Evolutionary conservation across 805 yeast genomes (phyloP).

Genomic region (Candida oleophila): DNA sequence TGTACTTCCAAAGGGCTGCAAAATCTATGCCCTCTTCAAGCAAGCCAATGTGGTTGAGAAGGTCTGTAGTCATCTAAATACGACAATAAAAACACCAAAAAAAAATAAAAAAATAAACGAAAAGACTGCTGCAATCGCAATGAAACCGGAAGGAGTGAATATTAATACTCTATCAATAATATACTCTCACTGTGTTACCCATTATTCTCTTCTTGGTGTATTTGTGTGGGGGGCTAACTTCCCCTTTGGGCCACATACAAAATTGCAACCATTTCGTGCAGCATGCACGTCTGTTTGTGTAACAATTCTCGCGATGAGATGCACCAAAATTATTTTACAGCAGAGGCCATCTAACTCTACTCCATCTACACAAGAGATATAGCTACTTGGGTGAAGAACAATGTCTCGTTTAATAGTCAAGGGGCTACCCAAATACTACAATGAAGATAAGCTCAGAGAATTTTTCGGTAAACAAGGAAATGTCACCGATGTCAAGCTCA

Average conservation of each 20-base stretch:
- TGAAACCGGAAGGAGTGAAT: no score
- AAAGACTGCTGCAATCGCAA: no score
- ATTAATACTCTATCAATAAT: no score
- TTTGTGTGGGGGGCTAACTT: no score
- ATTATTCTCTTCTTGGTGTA: no score
- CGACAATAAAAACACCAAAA: no score
- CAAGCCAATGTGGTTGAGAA: slow-evolving; percentile 31
- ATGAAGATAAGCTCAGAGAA: slow-evolving; percentile 67
- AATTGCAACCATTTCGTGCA: background rate
- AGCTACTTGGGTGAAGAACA: no score
- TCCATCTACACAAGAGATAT: background rate
- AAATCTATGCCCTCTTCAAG: slow-evolving; percentile 16
- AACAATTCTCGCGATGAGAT: slow-evolving; percentile 5
- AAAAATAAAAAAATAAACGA: no score
- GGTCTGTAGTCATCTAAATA: no score
- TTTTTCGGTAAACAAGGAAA: slow-evolving; percentile 62
- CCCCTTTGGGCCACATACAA: background rate
- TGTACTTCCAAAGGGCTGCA: slow-evolving; percentile 5
- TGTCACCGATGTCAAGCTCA: slow-evolving; percentile 85
- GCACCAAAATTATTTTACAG: background rate
- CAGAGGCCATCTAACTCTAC: background rate
- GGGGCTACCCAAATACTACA: slow-evolving; percentile 76
- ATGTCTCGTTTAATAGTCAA: slow-evolving; percentile 92
- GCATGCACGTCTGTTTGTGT: slow-evolving; percentile 1
- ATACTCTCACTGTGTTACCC: no score